phyloP scores from a whole-genome alignment of 192 early-diverging fungal genomes.

The Backusella australiensis region DNA sequence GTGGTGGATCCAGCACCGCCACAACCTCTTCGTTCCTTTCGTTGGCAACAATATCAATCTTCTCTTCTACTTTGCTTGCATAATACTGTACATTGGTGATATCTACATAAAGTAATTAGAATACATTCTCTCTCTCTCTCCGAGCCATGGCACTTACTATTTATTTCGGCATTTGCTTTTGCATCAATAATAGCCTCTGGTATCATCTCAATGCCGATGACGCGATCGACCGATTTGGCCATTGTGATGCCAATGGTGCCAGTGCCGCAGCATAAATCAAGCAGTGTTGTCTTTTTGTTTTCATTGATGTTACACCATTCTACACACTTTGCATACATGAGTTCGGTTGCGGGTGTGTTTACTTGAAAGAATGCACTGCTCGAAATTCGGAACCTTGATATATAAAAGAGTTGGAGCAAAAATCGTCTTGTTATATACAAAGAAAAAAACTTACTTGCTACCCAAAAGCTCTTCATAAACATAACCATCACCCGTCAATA shows the following conservation, averaged over 20 bases:
- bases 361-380: conserved; percentile 78
- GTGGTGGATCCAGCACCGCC: conserved; percentile 76
- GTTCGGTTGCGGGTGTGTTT: conserved; percentile 68
- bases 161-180: conserved; percentile 53
- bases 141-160: background rate
- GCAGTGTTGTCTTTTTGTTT: conserved; percentile 38
- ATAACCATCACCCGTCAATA: conserved; percentile 52
- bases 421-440: background rate
- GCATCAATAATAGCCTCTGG: conserved; percentile 68
- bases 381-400: conserved; percentile 61
- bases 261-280: conserved; percentile 86
- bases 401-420: background rate
- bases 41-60: conserved; percentile 25
- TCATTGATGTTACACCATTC: conserved; percentile 33
- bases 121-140: too few species aligned
- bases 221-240: conserved; percentile 56
- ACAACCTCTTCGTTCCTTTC: conserved; percentile 52
- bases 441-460: conserved; percentile 27
- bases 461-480: conserved; percentile 67
- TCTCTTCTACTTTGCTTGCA: conserved; percentile 61
- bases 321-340: conserved; percentile 50
- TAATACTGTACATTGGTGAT: conserved; percentile 59
- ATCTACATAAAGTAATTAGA: background rate
- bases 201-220: conserved; percentile 73
- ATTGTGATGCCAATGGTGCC: conserved; percentile 80